Evolutionary conservation across 1,284 basidiomycete genomes (phyloP).

Genomic region (Cutaneotrichosporon daszewskae): DNA sequence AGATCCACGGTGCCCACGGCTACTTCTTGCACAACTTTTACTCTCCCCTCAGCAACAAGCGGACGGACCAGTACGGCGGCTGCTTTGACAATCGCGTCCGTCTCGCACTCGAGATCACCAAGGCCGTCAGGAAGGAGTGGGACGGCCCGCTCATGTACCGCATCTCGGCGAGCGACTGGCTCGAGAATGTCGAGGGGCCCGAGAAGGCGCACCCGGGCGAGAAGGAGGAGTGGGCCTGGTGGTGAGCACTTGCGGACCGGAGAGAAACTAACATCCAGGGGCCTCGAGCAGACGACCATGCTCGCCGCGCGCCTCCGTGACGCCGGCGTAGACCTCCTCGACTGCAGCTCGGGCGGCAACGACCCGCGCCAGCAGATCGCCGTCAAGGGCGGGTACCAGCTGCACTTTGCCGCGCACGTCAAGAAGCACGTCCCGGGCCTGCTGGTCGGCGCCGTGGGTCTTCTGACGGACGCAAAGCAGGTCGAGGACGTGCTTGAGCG

Average conservation of each 20-base stretch:
- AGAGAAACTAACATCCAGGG: conserved; percentile 51
- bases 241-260: conserved; percentile 24
- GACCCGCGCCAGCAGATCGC: conserved; percentile 57
- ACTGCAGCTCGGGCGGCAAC: conserved; percentile 65
- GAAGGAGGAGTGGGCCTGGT: conserved; percentile 47
- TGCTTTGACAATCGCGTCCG: conserved; percentile 66
- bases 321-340: conserved; percentile 65
- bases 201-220: conserved; percentile 52
- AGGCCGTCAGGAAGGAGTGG: conserved; percentile 57
- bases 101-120: conserved; percentile 58
- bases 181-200: conserved; percentile 51
- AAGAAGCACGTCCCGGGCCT: conserved; percentile 60
- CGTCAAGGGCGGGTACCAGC: conserved; percentile 61
- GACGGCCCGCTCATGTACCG: conserved; percentile 67
- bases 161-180: conserved; percentile 71
- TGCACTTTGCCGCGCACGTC: conserved; percentile 63
- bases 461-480: conserved; percentile 61
- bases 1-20: conserved; percentile 67
- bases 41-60: conserved; percentile 65
- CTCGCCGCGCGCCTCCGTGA: conserved; percentile 57
- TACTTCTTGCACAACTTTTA: conserved; percentile 61
- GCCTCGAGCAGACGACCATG: conserved; percentile 66
- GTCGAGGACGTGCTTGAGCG: conserved; percentile 62
- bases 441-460: conserved; percentile 62
- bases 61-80: conserved; percentile 69